These are phyloP conservation scores for Ensete ventricosum DNA, from an alignment of 176 grass and related monocot species.

Conservation along the genomic window DNA sequence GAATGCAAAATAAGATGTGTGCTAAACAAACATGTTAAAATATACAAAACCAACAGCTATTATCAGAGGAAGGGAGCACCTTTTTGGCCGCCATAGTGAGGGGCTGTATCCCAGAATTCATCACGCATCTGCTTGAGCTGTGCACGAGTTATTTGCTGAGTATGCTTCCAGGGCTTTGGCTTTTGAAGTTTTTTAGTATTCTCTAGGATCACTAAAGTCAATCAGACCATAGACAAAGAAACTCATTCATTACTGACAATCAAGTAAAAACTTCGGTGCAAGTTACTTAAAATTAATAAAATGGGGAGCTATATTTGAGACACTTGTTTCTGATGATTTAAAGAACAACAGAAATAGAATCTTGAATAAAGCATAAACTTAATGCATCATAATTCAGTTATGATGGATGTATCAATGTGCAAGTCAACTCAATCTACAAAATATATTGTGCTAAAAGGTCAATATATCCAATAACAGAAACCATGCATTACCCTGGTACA, in stretches of 20 bases:
- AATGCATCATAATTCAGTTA: not conserved
- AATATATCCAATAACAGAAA: not conserved
- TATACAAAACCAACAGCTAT: not conserved
- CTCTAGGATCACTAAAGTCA: constrained; percentile 31
- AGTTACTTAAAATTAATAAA: too few species aligned
- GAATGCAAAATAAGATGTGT: not conserved
- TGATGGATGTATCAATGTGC: not conserved
- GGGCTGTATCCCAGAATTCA: constrained; percentile 96
- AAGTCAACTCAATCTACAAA: not conserved
- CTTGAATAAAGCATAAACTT: not conserved
- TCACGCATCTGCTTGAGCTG: constrained; percentile 78
- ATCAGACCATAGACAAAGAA: constrained; percentile 17
- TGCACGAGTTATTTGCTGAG: constrained; percentile 42
- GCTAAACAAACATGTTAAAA: not conserved
- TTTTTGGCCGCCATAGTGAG: constrained; percentile 93
- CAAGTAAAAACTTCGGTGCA: too few species aligned
- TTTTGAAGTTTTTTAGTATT: constrained; percentile 67
- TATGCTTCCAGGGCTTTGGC: constrained; percentile 79
- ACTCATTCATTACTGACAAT: not conserved
- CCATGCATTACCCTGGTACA: too few species aligned
- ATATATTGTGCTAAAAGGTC: not conserved
- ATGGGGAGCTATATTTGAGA: not conserved
- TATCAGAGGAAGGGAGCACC: constrained; percentile 28
- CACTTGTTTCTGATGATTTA: not conserved
- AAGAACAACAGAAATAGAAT: not conserved